A percentile compares a stretch with the other conserved stretches of the same genome.
phyloP scores from a whole-genome alignment of 768 basidiomycete genomes.

The Pleurotus djamor region DNA sequence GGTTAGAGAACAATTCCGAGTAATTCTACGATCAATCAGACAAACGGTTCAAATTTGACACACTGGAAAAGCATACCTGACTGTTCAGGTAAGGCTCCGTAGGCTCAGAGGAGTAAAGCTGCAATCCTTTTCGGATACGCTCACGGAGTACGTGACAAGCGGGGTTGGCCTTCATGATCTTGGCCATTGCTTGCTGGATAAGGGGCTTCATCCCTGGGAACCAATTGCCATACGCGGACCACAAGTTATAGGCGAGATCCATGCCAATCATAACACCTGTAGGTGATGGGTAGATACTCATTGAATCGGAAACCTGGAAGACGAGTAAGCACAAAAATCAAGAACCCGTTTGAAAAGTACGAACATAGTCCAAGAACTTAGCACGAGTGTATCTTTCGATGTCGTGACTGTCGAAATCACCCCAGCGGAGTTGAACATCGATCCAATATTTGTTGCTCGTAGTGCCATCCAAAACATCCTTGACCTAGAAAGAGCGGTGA shows the following conservation, averaged over 20 bases:
- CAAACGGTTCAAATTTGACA: not conserved
- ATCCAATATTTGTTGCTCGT: slow-evolving; percentile 99
- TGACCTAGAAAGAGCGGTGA: slow-evolving; percentile 48
- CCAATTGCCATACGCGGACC: slow-evolving; percentile 99
- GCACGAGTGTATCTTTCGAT: slow-evolving; percentile 98
- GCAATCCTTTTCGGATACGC: slow-evolving; percentile 97
- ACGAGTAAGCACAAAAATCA: slow-evolving; percentile 2
- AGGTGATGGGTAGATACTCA: slow-evolving; percentile 99
- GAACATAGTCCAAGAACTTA: slow-evolving; percentile 96
- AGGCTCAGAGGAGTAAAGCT: slow-evolving; percentile 98
- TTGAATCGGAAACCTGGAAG: slow-evolving; percentile 83
- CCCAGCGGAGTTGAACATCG: slow-evolving; percentile 94
- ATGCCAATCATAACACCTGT: slow-evolving; percentile 99
- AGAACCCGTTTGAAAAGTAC: slow-evolving; percentile 17
- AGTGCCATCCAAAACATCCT: slow-evolving; percentile 96
- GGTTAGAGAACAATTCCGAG: slow-evolving; percentile 95
- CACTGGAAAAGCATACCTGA: slow-evolving; percentile 43
- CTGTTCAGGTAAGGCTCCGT: slow-evolving; percentile 99
- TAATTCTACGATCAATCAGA: slow-evolving; percentile 54
- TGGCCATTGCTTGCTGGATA: slow-evolving; percentile 98
- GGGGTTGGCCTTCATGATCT: slow-evolving; percentile 99
- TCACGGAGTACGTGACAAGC: slow-evolving; percentile 97
- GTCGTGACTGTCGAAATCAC: slow-evolving; percentile 98
- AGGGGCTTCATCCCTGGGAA: slow-evolving; percentile 99
- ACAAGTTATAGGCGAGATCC: slow-evolving; percentile 97